Evolutionary conservation across 305 asterid genomes (phyloP).

Genomic region (Fraxinus sp.): DNA sequence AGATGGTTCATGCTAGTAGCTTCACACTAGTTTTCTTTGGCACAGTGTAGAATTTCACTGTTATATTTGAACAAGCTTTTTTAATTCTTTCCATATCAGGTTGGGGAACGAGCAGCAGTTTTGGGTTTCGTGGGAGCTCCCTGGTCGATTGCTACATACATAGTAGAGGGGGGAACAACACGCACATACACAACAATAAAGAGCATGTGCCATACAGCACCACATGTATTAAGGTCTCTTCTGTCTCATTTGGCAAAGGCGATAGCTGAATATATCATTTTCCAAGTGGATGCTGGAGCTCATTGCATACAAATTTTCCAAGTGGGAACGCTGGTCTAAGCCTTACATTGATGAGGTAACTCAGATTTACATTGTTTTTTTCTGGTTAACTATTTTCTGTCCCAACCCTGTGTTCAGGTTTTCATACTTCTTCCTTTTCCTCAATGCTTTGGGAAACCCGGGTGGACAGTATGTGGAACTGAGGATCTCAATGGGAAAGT

Average conservation of each 20-base stretch:
- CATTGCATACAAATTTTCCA: slow-evolving; percentile 85
- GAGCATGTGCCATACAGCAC: slow-evolving; percentile 87
- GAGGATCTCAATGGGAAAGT: neutral
- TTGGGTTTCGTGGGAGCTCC: slow-evolving; percentile 99
- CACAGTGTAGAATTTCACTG: neutral
- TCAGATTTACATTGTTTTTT: slow-evolving; percentile 7
- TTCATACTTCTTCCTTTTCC: neutral
- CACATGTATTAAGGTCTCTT: slow-evolving; percentile 64
- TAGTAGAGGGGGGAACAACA: slow-evolving; percentile 86
- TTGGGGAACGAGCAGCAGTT: slow-evolving; percentile 82
- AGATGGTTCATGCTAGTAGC: neutral
- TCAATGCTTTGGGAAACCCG: neutral
- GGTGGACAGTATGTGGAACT: neutral
- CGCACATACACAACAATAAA: slow-evolving; percentile 77
- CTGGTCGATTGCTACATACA: slow-evolving; percentile 94
- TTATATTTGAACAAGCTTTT: neutral
- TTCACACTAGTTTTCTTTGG: neutral
- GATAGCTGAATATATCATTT: slow-evolving; percentile 72
- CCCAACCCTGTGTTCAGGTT: neutral
- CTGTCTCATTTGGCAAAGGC: slow-evolving; percentile 77
- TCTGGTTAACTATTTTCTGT: neutral
- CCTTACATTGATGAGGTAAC: slow-evolving; percentile 85
- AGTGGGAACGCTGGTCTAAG: slow-evolving; percentile 94
- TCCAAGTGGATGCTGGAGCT: slow-evolving; percentile 92
- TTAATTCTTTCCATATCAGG: slow-evolving; percentile 41